Conservation (phyloP, 2,329 filamentous ascomycete species). For the Rasamsonia emersonii region DNA sequence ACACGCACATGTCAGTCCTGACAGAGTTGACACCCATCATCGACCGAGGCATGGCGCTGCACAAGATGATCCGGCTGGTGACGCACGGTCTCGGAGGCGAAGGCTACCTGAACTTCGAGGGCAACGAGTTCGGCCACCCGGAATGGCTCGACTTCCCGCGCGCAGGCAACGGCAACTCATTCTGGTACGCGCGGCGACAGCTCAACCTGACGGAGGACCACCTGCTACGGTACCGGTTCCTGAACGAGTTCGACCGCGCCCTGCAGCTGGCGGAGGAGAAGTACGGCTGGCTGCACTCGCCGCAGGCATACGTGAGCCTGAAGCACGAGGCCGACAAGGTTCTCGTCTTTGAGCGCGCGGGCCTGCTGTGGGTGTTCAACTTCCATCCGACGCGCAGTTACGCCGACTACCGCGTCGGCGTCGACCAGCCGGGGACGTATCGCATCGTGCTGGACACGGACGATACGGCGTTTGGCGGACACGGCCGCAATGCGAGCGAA, state of each 20-base stretch:
- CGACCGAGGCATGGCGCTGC: slow-evolving; percentile 79
- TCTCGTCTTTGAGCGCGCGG: slow-evolving; percentile 87
- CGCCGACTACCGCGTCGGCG: slow-evolving; percentile 83
- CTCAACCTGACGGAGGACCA: slow-evolving; percentile 84
- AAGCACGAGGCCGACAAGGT: slow-evolving; percentile 94
- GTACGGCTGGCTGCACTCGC: slow-evolving; percentile 79
- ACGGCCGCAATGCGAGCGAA: slow-evolving; percentile 65
- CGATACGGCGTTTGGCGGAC: slow-evolving; percentile 66
- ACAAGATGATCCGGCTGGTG: slow-evolving; percentile 95
- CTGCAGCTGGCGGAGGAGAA: slow-evolving; percentile 86
- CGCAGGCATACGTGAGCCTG: slow-evolving; percentile 84
- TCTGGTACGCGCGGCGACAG: slow-evolving; percentile 88
- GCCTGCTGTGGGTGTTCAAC: slow-evolving; percentile 90
- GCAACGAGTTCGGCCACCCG: slow-evolving; percentile 96
- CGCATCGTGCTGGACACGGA: slow-evolving; percentile 78
- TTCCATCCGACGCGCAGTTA: slow-evolving; percentile 81
- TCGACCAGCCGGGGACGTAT: slow-evolving; percentile 80
- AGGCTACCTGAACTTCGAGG: slow-evolving; percentile 97
- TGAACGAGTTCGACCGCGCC: slow-evolving; percentile 85
- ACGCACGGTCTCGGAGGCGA: slow-evolving; percentile 89
- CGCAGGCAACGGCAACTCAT: slow-evolving; percentile 84
- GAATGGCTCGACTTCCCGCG: slow-evolving; percentile 99
- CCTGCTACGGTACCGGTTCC: slow-evolving; percentile 77
- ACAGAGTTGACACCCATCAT: slow-evolving; percentile 80
- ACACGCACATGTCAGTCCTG: slow-evolving; percentile 90